phyloP scores from a whole-genome alignment of 2,329 filamentous ascomycete species.

The Talaromyces sp. region DNA sequence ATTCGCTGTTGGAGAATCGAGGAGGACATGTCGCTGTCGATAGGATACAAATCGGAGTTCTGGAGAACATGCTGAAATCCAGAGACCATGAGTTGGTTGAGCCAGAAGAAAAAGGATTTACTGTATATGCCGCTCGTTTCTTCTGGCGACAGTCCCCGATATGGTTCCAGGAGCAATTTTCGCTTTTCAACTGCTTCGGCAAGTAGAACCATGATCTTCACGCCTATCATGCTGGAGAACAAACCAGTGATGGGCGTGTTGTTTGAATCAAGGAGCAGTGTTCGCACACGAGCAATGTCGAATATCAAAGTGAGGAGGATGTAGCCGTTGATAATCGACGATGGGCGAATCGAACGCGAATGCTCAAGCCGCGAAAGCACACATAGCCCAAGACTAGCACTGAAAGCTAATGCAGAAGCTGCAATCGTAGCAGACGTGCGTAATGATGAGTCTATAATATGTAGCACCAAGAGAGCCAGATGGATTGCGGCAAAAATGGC shows the following conservation, averaged over 20 bases:
- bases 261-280: slow-evolving; percentile 15
- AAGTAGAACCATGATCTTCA: slow-evolving; percentile 37
- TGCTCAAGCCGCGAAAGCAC: slow-evolving; percentile 23
- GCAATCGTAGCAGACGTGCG: slow-evolving; percentile 15
- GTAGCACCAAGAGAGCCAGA: slow-evolving; percentile 4
- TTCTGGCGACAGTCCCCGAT: slow-evolving; percentile 39
- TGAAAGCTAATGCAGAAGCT: slow-evolving; percentile 20
- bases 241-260: background rate
- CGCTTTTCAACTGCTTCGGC: slow-evolving; percentile 40
- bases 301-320: slow-evolving; percentile 37
- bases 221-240: slow-evolving; percentile 20
- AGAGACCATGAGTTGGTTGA: slow-evolving; percentile 41
- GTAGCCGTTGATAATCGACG: slow-evolving; percentile 30
- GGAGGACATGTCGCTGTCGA: slow-evolving; percentile 10
- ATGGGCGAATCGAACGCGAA: slow-evolving; percentile 21
- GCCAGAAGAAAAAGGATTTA: slow-evolving; percentile 44
- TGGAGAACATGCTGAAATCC: slow-evolving; percentile 27
- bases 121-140: slow-evolving; percentile 44
- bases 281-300: slow-evolving; percentile 37
- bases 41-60: slow-evolving; percentile 3
- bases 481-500: slow-evolving; percentile 6
- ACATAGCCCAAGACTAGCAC: slow-evolving; percentile 26
- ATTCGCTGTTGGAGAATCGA: background rate
- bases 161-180: slow-evolving; percentile 27
- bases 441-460: background rate